Evolutionary conservation across 805 yeast genomes (phyloP).

Genomic region (Candida bentonensis): DNA sequence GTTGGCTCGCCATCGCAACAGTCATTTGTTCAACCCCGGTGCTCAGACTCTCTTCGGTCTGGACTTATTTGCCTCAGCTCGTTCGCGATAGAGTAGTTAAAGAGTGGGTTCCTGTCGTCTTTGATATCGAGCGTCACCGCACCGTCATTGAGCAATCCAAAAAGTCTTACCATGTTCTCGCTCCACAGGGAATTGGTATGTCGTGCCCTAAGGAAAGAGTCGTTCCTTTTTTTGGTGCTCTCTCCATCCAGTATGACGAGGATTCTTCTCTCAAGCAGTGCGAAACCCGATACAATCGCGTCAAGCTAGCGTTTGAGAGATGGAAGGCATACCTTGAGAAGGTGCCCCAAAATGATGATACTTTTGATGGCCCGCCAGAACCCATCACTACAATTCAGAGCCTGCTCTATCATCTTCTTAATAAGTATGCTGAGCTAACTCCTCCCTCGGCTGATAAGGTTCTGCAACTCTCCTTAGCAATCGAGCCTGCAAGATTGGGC

Average conservation of each 20-base stretch:
- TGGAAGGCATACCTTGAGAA: slow-evolving; percentile 63
- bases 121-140: slow-evolving; percentile 70
- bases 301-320: slow-evolving; percentile 58
- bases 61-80: slow-evolving; percentile 56
- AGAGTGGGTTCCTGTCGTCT: slow-evolving; percentile 89
- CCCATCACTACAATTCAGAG: slow-evolving; percentile 23
- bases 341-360: slow-evolving; percentile 28
- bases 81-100: slow-evolving; percentile 47
- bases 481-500: slow-evolving; percentile 49
- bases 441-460: slow-evolving; percentile 31
- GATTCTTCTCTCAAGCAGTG: slow-evolving; percentile 37
- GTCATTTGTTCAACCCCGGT: slow-evolving; percentile 72
- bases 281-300: slow-evolving; percentile 40
- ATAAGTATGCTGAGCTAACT: slow-evolving; percentile 21
- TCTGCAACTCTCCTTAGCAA: slow-evolving; percentile 48
- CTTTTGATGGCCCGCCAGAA: slow-evolving; percentile 16
- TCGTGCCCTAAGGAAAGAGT: slow-evolving; percentile 62
- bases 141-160: slow-evolving; percentile 42
- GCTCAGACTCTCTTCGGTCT: slow-evolving; percentile 54
- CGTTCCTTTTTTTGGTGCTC: slow-evolving; percentile 84
- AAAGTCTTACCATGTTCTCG: slow-evolving; percentile 56
- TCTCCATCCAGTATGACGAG: slow-evolving; percentile 36
- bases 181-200: slow-evolving; percentile 77
- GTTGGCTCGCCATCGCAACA: slow-evolving; percentile 86
- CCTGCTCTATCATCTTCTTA: slow-evolving; percentile 32